These are phyloP conservation scores for Parafenestella ontariensis DNA, from an alignment of 2,329 filamentous ascomycete genomes.

Conservation along the genomic window DNA sequence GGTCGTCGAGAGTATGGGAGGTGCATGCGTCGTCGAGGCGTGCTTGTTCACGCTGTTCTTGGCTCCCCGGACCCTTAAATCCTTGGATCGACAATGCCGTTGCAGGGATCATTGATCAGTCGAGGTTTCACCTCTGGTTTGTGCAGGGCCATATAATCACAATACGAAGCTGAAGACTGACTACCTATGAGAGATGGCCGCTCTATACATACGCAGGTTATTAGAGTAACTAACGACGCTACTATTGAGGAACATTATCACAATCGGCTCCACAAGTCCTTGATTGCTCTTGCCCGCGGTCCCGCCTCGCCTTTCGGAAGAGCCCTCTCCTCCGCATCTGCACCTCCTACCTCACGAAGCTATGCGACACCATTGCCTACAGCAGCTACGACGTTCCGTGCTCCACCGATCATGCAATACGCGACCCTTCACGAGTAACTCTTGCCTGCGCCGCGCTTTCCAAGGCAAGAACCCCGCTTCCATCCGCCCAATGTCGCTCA, in stretches of 20 bases:
- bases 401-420: not conserved
- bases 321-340: slow-evolving; percentile 21
- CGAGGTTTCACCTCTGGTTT: not conserved
- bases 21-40: slow-evolving; percentile 14
- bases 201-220: too few relatives aligned
- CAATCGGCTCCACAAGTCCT: too few relatives aligned
- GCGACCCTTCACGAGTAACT: slow-evolving; percentile 29
- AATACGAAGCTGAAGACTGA: too few relatives aligned
- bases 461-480: slow-evolving; percentile 31
- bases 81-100: slow-evolving; percentile 21
- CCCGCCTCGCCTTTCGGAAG: slow-evolving; percentile 12
- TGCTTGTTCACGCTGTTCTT: slow-evolving; percentile 20
- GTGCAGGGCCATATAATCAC: not conserved
- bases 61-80: slow-evolving; percentile 21
- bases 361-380: slow-evolving; percentile 26
- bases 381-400: slow-evolving; percentile 9
- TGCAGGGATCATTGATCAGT: slow-evolving; percentile 10
- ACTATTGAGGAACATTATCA: too few relatives aligned
- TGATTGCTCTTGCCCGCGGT: not conserved
- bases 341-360: slow-evolving; percentile 19
- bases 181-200: too few relatives aligned
- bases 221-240: too few relatives aligned
- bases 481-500: slow-evolving; percentile 14
- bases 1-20: slow-evolving; percentile 3
- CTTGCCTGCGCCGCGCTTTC: slow-evolving; percentile 30